Evolutionary conservation across 2,329 filamentous ascomycete species (phyloP).

Genomic region (Sarocladium kiliense): DNA sequence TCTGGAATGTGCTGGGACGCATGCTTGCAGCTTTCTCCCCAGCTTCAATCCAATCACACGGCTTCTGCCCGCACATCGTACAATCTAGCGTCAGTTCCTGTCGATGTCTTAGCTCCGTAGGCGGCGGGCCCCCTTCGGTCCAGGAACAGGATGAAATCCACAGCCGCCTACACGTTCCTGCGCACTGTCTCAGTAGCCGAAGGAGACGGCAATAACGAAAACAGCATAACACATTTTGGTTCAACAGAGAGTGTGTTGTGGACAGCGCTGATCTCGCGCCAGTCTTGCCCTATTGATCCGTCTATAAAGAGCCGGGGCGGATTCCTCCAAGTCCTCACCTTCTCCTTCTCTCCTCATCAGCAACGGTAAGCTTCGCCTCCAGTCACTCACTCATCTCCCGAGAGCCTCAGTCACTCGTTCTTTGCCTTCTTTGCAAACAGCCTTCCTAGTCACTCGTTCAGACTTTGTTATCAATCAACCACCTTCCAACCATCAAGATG

Average conservation of each 20-base stretch:
- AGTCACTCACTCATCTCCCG: conserved; percentile 11
- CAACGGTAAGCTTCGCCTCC: conserved; percentile 11
- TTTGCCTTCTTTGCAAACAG: conserved; percentile 3
- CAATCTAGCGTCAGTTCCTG: conserved; percentile 4
- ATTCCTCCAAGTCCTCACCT: neutral
- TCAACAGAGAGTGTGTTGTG: neutral
- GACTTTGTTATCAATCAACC: conserved; percentile 2
- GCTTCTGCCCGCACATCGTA: neutral
- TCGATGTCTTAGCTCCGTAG: conserved; percentile 6
- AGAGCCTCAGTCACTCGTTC: conserved; percentile 12
- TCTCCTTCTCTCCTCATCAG: conserved; percentile 10
- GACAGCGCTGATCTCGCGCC: conserved; percentile 1
- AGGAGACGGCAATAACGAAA: neutral
- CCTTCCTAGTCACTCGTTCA: conserved; percentile 3
- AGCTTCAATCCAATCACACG: neutral
- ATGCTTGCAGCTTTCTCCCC: neutral
- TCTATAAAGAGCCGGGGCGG: neutral
- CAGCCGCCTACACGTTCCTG: conserved; percentile 5
- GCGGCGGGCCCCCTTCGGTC: neutral
- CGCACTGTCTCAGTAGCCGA: neutral
- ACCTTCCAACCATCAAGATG: conserved; percentile 5
- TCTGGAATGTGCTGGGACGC: neutral
- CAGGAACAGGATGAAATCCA: neutral
- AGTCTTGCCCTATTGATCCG: neutral
- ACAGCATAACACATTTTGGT: neutral